phyloP scores from a whole-genome alignment of 805 yeast genomes.

The Priceomyces castillae region DNA sequence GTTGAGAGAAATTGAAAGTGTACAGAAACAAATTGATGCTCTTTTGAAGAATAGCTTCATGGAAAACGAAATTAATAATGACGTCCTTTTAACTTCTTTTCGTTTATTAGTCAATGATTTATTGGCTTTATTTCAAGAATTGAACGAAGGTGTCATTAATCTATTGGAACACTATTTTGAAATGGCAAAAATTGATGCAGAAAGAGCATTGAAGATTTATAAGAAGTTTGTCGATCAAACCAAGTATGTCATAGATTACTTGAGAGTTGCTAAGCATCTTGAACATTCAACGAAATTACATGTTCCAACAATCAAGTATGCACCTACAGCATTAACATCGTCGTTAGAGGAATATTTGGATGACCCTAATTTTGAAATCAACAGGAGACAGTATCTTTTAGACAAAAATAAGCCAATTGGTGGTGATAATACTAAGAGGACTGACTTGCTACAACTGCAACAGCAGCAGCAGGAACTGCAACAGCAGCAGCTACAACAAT shows the following conservation, averaged over 20 bases:
- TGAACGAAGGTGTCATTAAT: conserved; percentile 95
- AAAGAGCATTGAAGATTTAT: conserved; percentile 79
- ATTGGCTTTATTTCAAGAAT: conserved; percentile 77
- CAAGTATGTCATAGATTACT: conserved; percentile 78
- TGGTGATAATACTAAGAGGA: background rate
- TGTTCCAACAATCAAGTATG: conserved; percentile 95
- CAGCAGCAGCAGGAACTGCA: background rate
- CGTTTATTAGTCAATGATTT: conserved; percentile 87
- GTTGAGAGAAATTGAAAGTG: conserved; percentile 79
- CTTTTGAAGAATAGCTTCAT: conserved; percentile 70
- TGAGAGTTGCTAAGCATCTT: conserved; percentile 84
- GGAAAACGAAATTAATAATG: conserved; percentile 81
- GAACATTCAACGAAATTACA: conserved; percentile 84
- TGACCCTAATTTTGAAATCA: conserved; percentile 80
- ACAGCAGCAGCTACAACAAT: conserved; percentile 6
- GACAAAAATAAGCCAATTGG: conserved; percentile 36
- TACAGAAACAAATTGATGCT: conserved; percentile 75
- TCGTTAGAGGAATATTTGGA: conserved; percentile 85
- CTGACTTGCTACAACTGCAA: conserved; percentile 1
- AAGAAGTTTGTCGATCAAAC: conserved; percentile 84
- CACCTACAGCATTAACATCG: conserved; percentile 87
- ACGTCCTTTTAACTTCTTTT: conserved; percentile 79
- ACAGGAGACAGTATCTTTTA: conserved; percentile 72
- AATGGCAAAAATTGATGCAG: conserved; percentile 82
- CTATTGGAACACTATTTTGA: conserved; percentile 93